Evolutionary conservation across 768 basidiomycete genomes (phyloP).

Genomic region (Punctularia strigosozonata): DNA sequence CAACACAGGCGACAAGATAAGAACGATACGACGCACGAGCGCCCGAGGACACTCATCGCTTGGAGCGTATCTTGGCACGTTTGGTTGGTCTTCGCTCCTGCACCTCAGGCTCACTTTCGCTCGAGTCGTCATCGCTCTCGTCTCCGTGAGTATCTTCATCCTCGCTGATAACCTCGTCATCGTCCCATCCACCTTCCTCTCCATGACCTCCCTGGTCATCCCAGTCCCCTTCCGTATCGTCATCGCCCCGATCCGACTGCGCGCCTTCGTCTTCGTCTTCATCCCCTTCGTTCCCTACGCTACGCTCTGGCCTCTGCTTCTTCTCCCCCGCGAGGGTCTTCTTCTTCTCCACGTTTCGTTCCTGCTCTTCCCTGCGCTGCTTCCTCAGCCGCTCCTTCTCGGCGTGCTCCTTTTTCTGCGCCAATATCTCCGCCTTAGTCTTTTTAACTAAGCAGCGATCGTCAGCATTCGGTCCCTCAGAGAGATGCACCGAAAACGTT

Average conservation of each 20-base stretch:
- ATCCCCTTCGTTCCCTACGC: conserved; percentile 23
- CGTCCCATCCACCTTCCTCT: conserved; percentile 51
- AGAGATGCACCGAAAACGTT: conserved; percentile 1
- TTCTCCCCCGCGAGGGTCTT: conserved; percentile 31
- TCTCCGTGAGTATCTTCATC: conserved; percentile 23
- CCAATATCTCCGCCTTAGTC: conserved; percentile 60
- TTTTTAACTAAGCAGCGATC: conserved; percentile 64
- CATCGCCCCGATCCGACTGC: conserved; percentile 28
- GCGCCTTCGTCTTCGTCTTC: conserved; percentile 27
- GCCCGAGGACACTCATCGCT: too few species aligned
- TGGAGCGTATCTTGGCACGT: conserved; percentile 38
- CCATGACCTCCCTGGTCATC: conserved; percentile 42
- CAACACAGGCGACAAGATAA: too few species aligned
- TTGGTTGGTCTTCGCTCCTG: conserved; percentile 34
- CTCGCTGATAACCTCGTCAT: conserved; percentile 32
- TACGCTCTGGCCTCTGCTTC: conserved; percentile 19
- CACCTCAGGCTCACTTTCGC: conserved; percentile 34
- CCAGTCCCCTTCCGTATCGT: conserved; percentile 20
- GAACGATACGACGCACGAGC: too few species aligned
- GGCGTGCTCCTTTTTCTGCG: conserved; percentile 62
- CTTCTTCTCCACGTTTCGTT: conserved; percentile 81
- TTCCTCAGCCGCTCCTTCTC: conserved; percentile 67
- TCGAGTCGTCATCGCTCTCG: conserved; percentile 30
- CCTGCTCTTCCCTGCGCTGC: conserved; percentile 80
- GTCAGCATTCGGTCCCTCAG: conserved; percentile 3